A percentile compares a stretch with the other conserved stretches of the same genome.
phyloP scores from a whole-genome alignment of 495 filamentous ascomycete genomes.

The Rhizodiscina lignyota region DNA sequence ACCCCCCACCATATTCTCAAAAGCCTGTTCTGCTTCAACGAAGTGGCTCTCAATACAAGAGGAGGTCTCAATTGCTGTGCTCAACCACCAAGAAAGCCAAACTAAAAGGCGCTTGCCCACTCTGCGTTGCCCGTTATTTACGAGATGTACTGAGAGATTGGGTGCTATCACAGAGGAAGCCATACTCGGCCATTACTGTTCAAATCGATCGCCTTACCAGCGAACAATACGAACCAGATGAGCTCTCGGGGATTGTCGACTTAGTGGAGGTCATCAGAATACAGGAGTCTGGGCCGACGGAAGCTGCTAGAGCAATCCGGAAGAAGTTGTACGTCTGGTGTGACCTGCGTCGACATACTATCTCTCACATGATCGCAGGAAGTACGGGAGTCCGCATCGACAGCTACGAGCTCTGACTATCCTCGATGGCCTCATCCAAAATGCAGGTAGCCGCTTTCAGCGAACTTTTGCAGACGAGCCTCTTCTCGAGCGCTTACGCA shows the following conservation, averaged over 20 bases:
- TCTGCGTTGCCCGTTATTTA: too few relatives aligned
- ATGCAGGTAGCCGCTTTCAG: constrained; percentile 80
- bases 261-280: constrained; percentile 86
- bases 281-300: constrained; percentile 71
- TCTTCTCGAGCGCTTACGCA: constrained; percentile 79
- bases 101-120: too few relatives aligned
- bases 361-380: constrained; percentile 28
- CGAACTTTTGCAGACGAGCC: constrained; percentile 78
- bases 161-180: constrained; percentile 57
- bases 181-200: constrained; percentile 88
- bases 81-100: too few relatives aligned
- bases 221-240: constrained; percentile 79
- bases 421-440: constrained; percentile 87
- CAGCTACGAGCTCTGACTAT: constrained; percentile 83
- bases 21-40: too few relatives aligned
- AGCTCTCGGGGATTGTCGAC: constrained; percentile 80
- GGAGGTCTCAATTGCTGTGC: too few relatives aligned
- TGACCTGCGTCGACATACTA: not conserved
- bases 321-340: constrained; percentile 68
- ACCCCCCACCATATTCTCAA: too few relatives aligned
- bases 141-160: too few relatives aligned
- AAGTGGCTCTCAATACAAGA: too few relatives aligned
- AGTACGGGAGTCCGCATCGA: constrained; percentile 85
- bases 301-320: constrained; percentile 80
- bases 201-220: constrained; percentile 80